Conservation (phyloP, 2,329 filamentous ascomycete genomes). For the Exophiala sp. region DNA sequence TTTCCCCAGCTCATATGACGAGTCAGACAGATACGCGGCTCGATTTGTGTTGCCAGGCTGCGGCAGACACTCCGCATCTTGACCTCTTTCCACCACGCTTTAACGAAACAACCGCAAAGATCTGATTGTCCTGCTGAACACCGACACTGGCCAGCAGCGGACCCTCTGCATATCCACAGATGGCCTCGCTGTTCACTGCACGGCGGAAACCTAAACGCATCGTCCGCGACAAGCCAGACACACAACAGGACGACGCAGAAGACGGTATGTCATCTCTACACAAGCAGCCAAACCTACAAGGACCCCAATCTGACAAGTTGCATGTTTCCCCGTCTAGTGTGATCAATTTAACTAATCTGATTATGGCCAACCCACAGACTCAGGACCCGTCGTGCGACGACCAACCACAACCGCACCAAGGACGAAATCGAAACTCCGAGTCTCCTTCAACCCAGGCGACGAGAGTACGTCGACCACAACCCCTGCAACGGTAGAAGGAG, state of each 20-base stretch:
- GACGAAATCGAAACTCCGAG: constrained; percentile 67
- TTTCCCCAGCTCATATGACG: not conserved
- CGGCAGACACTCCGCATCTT: too few relatives aligned
- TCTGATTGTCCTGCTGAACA: too few relatives aligned
- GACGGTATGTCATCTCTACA: constrained; percentile 37
- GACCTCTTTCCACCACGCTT: not conserved
- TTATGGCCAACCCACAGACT: constrained; percentile 33
- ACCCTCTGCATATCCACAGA: constrained; percentile 30
- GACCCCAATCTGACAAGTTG: constrained; percentile 9
- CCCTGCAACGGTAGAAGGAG: constrained; percentile 23
- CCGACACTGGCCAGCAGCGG: too few relatives aligned
- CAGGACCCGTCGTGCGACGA: constrained; percentile 48
- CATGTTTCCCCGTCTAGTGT: constrained; percentile 4
- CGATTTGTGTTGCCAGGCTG: not conserved
- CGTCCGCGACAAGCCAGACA: constrained; percentile 69
- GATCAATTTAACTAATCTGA: constrained; percentile 30
- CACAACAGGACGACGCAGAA: constrained; percentile 50
- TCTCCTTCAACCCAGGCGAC: constrained; percentile 67
- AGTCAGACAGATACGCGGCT: not conserved
- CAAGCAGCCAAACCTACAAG: not conserved
- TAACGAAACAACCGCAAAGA: too few relatives aligned
- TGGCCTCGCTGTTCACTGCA: constrained; percentile 53
- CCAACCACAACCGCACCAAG: constrained; percentile 49
- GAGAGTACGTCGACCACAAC: constrained; percentile 49
- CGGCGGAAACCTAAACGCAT: constrained; percentile 49